A percentile compares a stretch with the other conserved stretches of the same genome.
phyloP scores from a whole-genome alignment of 345 rosid species.

The Carallia pectinifolia region DNA sequence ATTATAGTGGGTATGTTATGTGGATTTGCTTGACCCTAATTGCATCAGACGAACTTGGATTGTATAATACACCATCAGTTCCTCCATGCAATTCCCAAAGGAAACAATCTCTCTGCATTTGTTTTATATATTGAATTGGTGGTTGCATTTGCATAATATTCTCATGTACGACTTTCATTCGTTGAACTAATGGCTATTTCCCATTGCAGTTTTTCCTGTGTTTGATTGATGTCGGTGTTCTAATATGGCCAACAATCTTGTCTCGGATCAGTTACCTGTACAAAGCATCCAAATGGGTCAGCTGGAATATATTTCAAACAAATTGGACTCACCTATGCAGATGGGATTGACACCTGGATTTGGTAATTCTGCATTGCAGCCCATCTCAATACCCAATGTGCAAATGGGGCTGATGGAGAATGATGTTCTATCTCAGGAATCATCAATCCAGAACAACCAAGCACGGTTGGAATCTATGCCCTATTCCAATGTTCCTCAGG shows the following conservation, averaged over 20 bases:
- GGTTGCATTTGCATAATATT: too few species aligned
- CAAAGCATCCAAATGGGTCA: slow-evolving; percentile 41
- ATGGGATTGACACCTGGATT: slow-evolving; percentile 14
- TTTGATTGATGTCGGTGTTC: too few species aligned
- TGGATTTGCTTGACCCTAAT: too few species aligned
- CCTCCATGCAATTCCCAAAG: too few species aligned
- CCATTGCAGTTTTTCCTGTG: too few species aligned
- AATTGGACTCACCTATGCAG: slow-evolving; percentile 33
- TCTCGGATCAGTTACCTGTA: slow-evolving; percentile 41
- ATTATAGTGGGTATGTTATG: too few species aligned
- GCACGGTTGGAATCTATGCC: slow-evolving; percentile 22
- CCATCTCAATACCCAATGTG: slow-evolving; percentile 25
- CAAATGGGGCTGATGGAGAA: slow-evolving; percentile 35
- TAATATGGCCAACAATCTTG: slow-evolving; percentile 53
- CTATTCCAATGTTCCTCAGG: slow-evolving; percentile 18
- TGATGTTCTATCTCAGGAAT: slow-evolving; percentile 27
- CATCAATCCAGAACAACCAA: slow-evolving; percentile 24
- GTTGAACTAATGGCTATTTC: too few species aligned
- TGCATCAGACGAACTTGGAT: too few species aligned
- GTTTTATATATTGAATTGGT: too few species aligned
- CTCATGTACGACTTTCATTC: too few species aligned
- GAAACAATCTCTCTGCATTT: too few species aligned
- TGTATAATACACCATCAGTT: too few species aligned
- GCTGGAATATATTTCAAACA: slow-evolving; percentile 40
- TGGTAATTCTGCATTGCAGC: slow-evolving; percentile 18